phyloP scores from a whole-genome alignment of 768 basidiomycete species.

The Mycena filopes region DNA sequence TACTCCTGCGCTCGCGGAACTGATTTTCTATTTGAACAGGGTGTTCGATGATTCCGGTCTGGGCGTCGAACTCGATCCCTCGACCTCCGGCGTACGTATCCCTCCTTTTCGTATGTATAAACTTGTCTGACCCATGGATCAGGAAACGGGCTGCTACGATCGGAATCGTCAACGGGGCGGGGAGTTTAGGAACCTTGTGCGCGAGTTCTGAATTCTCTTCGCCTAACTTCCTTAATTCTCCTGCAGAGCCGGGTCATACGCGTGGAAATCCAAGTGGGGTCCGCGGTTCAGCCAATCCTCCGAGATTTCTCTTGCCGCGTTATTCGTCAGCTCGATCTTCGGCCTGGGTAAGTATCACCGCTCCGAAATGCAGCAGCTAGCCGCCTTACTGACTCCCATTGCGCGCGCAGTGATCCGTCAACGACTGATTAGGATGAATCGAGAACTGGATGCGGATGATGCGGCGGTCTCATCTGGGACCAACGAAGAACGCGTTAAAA shows the following conservation, averaged over 20 bases:
- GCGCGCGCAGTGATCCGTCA: slow-evolving; percentile 49
- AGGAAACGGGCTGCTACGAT: slow-evolving; percentile 52
- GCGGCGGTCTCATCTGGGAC: slow-evolving; percentile 40
- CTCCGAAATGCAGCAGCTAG: too few relatives aligned
- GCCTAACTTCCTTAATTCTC: background rate
- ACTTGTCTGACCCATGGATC: background rate
- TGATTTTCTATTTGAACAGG: slow-evolving; percentile 35
- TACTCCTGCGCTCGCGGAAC: background rate
- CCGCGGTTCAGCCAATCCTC: slow-evolving; percentile 56
- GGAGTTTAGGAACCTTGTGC: slow-evolving; percentile 55
- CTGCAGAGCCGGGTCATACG: slow-evolving; percentile 51
- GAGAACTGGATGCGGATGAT: slow-evolving; percentile 48
- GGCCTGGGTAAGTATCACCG: slow-evolving; percentile 44
- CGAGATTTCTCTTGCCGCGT: slow-evolving; percentile 48
- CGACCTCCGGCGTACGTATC: slow-evolving; percentile 52
- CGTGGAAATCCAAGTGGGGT: slow-evolving; percentile 55
- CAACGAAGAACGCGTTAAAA: slow-evolving; percentile 53
- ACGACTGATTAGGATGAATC: slow-evolving; percentile 52
- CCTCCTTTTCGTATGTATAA: background rate
- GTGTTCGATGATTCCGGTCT: slow-evolving; percentile 53
- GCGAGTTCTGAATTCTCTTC: background rate
- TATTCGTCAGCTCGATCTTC: slow-evolving; percentile 44
- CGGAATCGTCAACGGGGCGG: slow-evolving; percentile 58
- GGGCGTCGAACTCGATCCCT: slow-evolving; percentile 58
- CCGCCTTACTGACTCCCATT: background rate